Evolutionary conservation across 2,329 filamentous ascomycete genomes (phyloP), one percentile per base, ranked within the genome.

Genomic region (Trichoderma brevicompactum): DNA sequence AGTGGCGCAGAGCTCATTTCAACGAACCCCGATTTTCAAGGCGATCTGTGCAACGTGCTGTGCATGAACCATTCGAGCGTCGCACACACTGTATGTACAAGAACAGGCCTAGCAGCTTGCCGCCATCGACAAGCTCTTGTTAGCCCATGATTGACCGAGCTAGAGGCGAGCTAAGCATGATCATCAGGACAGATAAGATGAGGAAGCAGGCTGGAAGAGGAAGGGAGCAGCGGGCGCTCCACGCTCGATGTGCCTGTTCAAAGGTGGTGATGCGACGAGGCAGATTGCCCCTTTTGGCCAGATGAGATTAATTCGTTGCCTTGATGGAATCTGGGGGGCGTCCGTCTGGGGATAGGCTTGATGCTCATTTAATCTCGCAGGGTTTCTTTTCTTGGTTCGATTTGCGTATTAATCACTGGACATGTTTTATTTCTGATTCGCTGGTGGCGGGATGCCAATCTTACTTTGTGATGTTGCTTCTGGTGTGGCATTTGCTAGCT

Each of bases 171-270:
- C 43, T 49, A 60, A 28, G 28, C 43, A 32, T 50, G 46, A 52
- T 61, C 38, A 43, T 34, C 40, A 62, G 49, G 55, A 8, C 17
- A 59, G 55, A 44, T 19, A 7, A 60, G 32, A n/a, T 49, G 40
- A 56, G 10, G 5, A 36, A 12, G 15, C 13, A n/a, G 19, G 15
- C 36, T 52, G 28, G 17, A 46, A 61, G 38, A 52, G 58, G 46
- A 50, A 54, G 40, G 23, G 60, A 54, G 40, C 40, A 53, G 23
- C 59, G 38, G 48, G n/a, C 44, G 38, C 17, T 36, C 55, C 43
- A 28, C 23, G 23, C 23, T 17, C 19, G 44, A 5, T 23, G 13
- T 62, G 38, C 12, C 28, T 15, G 13, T 28, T 62, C 34, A 38
- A 38, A 53, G 23, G 23, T 44, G 48, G 38, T 44, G 59, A 62